Evolutionary conservation across 169 alveolate genomes (phyloP).

Genomic region (Plasmodium gallinaceum): DNA sequence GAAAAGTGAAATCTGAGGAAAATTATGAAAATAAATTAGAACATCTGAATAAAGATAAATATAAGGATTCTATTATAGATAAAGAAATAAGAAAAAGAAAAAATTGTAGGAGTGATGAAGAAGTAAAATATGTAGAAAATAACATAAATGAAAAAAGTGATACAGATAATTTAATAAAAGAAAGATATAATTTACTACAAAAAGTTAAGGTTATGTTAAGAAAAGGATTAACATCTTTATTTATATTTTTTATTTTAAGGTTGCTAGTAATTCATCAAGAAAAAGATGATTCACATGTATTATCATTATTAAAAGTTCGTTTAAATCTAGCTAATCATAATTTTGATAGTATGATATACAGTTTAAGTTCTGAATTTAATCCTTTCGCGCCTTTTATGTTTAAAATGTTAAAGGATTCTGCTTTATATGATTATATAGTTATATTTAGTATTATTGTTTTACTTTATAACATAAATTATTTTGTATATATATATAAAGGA

Average conservation of each 20-base stretch:
- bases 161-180: not conserved
- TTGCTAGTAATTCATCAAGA: conserved; percentile 6
- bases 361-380: conserved; percentile 53
- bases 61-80: not conserved
- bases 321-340: conserved; percentile 43
- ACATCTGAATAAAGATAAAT: too few relatives aligned
- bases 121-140: not conserved
- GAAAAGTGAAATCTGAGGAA: not conserved
- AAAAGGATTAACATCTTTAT: conserved; percentile 55
- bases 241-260: conserved; percentile 29
- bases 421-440: conserved; percentile 33
- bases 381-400: conserved; percentile 49
- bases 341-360: conserved; percentile 64
- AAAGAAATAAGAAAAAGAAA: not conserved
- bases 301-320: conserved; percentile 57
- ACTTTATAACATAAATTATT: conserved; percentile 12
- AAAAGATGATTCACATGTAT: conserved; percentile 68
- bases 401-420: conserved; percentile 53
- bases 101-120: not conserved
- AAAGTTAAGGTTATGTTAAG: not conserved
- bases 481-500: not conserved
- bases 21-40: not conserved
- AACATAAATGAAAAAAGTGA: not conserved
- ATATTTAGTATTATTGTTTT: conserved; percentile 4
- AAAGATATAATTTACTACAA: not conserved